Conservation (phyloP, 805 yeast species). For the Candida maesae region DNA sequence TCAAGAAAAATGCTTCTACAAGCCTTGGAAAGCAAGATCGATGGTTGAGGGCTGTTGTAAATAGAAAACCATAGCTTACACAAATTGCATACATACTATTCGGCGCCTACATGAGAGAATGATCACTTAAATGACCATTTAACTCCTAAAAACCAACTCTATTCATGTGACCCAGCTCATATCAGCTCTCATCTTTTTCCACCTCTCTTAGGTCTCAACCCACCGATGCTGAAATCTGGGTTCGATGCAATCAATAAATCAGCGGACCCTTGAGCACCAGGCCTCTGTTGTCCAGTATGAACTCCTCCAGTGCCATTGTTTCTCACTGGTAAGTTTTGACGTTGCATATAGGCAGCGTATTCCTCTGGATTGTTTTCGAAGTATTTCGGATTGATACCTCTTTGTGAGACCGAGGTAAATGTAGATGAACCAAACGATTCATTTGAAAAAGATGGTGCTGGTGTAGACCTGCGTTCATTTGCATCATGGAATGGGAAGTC, state of each 20-base stretch:
- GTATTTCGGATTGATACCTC: conserved; percentile 64
- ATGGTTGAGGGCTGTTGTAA: background rate
- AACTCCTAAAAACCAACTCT: background rate
- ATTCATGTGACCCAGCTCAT: too few species aligned
- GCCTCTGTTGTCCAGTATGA: background rate
- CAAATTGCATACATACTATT: too few species aligned
- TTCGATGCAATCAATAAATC: conserved; percentile 23
- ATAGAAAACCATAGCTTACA: too few species aligned
- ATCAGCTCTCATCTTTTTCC: background rate
- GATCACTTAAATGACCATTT: too few species aligned
- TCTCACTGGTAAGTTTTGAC: conserved; percentile 2
- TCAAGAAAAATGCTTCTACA: background rate
- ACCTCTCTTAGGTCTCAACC: conserved; percentile 2
- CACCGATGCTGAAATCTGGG: conserved; percentile 21
- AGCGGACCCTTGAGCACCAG: conserved; percentile 1
- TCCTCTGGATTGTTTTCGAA: conserved; percentile 29
- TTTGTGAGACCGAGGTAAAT: conserved; percentile 74
- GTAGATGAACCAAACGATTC: conserved; percentile 44
- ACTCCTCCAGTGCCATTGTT: too few species aligned
- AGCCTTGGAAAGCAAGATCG: background rate
- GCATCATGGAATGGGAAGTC: conserved; percentile 25
- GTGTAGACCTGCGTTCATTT: conserved; percentile 24
- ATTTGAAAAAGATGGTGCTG: conserved; percentile 30
- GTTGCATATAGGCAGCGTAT: conserved; percentile 10
- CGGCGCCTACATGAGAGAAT: too few species aligned